A percentile compares a stretch with the other conserved stretches of the same genome.
These are phyloP conservation scores for Acanthamoeba divionensis DNA, from an alignment of 208 protist genomes.

Conservation along the genomic window DNA sequence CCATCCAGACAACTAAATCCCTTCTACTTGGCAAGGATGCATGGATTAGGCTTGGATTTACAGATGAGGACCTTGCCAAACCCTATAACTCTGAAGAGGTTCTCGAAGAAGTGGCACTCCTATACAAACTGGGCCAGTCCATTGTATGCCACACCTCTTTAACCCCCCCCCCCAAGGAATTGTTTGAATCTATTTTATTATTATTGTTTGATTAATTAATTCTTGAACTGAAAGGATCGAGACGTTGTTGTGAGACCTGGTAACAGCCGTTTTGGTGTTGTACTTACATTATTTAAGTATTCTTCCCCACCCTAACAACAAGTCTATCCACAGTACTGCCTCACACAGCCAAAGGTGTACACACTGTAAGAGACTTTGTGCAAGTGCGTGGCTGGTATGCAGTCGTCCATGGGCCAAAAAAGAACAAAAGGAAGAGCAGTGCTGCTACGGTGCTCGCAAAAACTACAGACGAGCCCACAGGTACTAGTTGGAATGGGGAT, in stretches of 20 bases:
- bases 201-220: background rate
- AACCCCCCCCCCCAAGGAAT: background rate
- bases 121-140: conserved; percentile 5
- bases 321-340: background rate
- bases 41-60: conserved; percentile 36
- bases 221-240: background rate
- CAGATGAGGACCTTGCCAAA: conserved; percentile 6
- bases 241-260: conserved; percentile 20
- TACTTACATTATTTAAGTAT: background rate
- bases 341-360: conserved; percentile 15
- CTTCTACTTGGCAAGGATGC: background rate
- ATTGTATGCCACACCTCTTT: background rate
- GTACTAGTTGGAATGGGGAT: too few relatives aligned
- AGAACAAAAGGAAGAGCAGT: background rate
- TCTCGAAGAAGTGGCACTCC: conserved; percentile 44
- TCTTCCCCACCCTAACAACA: too few relatives aligned
- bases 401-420: conserved; percentile 2
- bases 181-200: background rate
- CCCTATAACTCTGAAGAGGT: conserved; percentile 50
- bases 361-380: conserved; percentile 40
- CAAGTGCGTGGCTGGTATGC: conserved; percentile 54
- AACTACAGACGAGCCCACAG: too few relatives aligned
- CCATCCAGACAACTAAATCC: conserved; percentile 12
- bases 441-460: background rate
- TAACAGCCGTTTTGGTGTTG: background rate